These are phyloP conservation scores for Mallotus japonicus DNA, from an alignment of 441 rosid genomes.

Conservation along the genomic window DNA sequence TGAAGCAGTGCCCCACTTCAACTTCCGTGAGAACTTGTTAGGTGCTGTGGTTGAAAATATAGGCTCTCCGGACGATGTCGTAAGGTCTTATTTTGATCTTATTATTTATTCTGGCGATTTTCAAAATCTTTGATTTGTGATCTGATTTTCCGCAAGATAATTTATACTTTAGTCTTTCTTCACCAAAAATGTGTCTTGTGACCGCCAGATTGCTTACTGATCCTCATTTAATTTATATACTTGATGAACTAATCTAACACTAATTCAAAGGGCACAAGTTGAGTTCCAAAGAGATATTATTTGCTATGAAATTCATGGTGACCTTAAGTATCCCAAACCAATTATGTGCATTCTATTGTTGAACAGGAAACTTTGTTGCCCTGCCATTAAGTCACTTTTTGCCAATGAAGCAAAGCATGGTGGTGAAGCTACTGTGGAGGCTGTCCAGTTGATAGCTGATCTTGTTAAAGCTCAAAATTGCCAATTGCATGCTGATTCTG, in stretches of 20 bases:
- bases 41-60: constrained; percentile 62
- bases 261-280: neutral
- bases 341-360: constrained; percentile 10
- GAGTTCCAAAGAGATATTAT: neutral
- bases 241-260: neutral
- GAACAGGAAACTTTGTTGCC: constrained; percentile 78
- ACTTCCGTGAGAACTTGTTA: constrained; percentile 71
- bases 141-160: too few species aligned
- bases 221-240: neutral
- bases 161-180: neutral
- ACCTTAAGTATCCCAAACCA: neutral
- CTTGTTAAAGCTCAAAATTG: constrained; percentile 73
- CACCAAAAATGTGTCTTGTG: neutral
- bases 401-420: constrained; percentile 79
- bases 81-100: constrained; percentile 52
- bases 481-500: constrained; percentile 82
- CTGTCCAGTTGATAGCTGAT: constrained; percentile 74
- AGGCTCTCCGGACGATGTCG: constrained; percentile 72
- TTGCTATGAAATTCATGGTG: neutral
- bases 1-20: constrained; percentile 88
- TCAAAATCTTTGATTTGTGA: too few species aligned
- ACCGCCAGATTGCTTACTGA: neutral
- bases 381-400: constrained; percentile 70
- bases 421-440: constrained; percentile 76
- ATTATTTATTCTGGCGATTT: neutral